Evolutionary conservation across 257 asterid species (phyloP), one percentile per base, ranked within the genome.

Genomic region (Solanum boliviense): DNA sequence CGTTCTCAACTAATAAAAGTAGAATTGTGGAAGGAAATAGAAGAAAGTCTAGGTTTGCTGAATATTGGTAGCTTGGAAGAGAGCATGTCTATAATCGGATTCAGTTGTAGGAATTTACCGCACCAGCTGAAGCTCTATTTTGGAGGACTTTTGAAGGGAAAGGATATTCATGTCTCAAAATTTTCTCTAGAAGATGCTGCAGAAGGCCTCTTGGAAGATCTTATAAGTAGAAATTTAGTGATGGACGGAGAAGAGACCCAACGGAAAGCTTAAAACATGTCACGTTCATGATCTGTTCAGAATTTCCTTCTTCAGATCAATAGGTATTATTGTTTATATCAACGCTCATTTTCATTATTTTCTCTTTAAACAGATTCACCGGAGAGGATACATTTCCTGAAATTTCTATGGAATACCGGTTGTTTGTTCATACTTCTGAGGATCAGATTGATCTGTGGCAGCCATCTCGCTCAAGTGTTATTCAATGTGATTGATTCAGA

Each of bases 181-280:
- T 74, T 88, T 39, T 6, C 70, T 9, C 65, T 39, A 62, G 85
- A 83, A 56, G 87, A 83, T n/a, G 35, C 20, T 18, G 71, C 82
- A 38, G 52, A 86, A 20, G 4, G 31, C 74, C 16, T 56, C 23
- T 11, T 84, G 81, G 67, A 52, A 52, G 52, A 60, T n/a, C 81
- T 74, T 16, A 38, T 84, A 41, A 60, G 38, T 65, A 88, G 88
- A 84, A 88, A 74, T 44, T 18, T 39, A 73, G 90, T 88, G 12
- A 86, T 84, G 70, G 79, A 5, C 12, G 27, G 21, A 73, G 62
- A 23, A 83, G 58, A 56, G 67, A 23, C 25, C 11, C 12, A 83
- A 58, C 20, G 86, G 7, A 3, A 74, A 74, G 32, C 20, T 74
- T 15, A 74, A 74, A 74, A 36, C 20, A 4, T 74, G 83, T 6